phyloP scores from a whole-genome alignment of 2,329 filamentous ascomycete species.

The Pseudogymnoascus sp. region DNA sequence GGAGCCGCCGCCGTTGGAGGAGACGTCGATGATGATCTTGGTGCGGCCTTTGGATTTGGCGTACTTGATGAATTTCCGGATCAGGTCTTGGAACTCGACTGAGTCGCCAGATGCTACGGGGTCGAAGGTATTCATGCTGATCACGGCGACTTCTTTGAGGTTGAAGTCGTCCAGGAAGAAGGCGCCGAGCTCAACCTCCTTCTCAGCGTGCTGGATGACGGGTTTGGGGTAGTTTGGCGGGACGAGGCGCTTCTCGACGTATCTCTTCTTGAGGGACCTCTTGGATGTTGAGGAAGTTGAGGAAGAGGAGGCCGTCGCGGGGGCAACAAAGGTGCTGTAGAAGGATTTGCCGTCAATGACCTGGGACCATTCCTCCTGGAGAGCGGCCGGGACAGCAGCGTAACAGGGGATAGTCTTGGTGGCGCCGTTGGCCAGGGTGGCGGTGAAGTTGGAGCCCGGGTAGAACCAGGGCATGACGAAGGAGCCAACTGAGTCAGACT shows the following conservation, averaged over 20 bases:
- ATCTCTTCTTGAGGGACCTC: constrained; percentile 15
- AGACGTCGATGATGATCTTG: constrained; percentile 56
- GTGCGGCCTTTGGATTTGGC: constrained; percentile 41
- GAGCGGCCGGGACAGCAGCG: constrained; percentile 20
- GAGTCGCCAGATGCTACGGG: constrained; percentile 19
- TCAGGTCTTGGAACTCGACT: constrained; percentile 23
- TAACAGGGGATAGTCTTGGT: constrained; percentile 13
- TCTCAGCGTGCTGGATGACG: constrained; percentile 3
- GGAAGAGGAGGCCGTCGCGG: background rate
- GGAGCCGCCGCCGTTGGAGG: constrained; percentile 50
- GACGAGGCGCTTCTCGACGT: constrained; percentile 12
- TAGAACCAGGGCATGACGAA: constrained; percentile 19
- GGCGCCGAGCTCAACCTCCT: background rate
- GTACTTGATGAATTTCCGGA: constrained; percentile 35
- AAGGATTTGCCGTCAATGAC: constrained; percentile 35
- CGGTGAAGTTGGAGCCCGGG: constrained; percentile 26
- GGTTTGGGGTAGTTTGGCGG: background rate
- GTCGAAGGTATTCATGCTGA: constrained; percentile 30
- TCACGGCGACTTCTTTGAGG: constrained; percentile 23
- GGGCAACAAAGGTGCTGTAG: constrained; percentile 35
- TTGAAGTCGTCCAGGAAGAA: constrained; percentile 21
- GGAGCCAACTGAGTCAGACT: background rate
- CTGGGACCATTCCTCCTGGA: constrained; percentile 17
- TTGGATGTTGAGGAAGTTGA: constrained; percentile 7
- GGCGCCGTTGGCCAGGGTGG: constrained; percentile 25